Evolutionary conservation across 352 stramenopile species (phyloP).

Genomic region (Phytopythium helicoides): DNA sequence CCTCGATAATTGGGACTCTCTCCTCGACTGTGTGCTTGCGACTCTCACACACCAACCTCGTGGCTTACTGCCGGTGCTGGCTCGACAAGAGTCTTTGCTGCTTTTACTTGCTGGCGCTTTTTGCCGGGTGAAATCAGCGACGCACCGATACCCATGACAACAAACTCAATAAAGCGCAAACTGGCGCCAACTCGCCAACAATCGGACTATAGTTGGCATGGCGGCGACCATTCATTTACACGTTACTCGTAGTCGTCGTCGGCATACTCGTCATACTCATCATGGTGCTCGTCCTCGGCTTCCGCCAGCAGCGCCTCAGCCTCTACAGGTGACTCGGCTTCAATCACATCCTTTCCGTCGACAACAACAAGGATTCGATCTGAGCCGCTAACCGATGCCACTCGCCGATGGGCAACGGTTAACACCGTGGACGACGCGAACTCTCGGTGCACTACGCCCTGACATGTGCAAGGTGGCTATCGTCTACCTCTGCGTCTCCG

Average conservation of each 20-base stretch:
- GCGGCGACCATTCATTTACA: too few species aligned
- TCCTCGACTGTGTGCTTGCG: too few species aligned
- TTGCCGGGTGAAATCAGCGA: slow-evolving; percentile 2
- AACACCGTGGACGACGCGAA: slow-evolving; percentile 94
- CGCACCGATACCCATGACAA: slow-evolving; percentile 7
- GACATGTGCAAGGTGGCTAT: slow-evolving; percentile 56
- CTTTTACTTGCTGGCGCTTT: not conserved
- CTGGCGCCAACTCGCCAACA: not conserved
- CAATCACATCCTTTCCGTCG: slow-evolving; percentile 84
- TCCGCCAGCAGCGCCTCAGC: slow-evolving; percentile 40
- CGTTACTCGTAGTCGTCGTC: slow-evolving; percentile 5
- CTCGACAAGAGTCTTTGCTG: not conserved
- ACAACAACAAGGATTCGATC: slow-evolving; percentile 97
- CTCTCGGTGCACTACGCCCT: slow-evolving; percentile 77
- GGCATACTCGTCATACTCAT: not conserved
- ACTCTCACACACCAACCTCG: too few species aligned
- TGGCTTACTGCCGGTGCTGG: slow-evolving; percentile 15
- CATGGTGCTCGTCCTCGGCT: slow-evolving; percentile 11
- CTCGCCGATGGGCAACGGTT: slow-evolving; percentile 68
- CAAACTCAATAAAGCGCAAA: not conserved
- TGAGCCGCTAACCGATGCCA: slow-evolving; percentile 90
- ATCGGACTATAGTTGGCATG: too few species aligned
- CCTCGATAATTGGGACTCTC: too few species aligned
- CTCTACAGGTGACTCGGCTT: slow-evolving; percentile 75
- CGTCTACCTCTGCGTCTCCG: slow-evolving; percentile 45